Conservation (phyloP, 768 basidiomycete genomes). For the Boletus subcaerulescens region DNA sequence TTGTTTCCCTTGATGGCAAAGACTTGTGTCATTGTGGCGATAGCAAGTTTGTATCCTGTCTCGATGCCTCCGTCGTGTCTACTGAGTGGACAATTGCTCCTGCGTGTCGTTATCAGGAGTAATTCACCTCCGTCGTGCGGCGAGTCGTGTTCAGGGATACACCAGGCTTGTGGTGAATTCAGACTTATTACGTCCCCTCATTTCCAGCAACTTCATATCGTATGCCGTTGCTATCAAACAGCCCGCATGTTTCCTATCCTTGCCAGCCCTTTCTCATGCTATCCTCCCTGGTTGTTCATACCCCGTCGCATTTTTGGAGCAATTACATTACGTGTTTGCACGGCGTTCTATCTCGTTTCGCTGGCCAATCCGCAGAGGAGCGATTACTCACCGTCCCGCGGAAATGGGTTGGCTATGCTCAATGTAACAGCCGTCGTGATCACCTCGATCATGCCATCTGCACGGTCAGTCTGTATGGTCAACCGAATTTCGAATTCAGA, state of each 20-base stretch:
- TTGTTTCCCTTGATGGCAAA: background rate
- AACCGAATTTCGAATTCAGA: constrained; percentile 9
- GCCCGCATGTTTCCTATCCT: constrained; percentile 1
- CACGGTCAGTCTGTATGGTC: background rate
- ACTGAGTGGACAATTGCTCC: background rate
- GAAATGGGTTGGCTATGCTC: constrained; percentile 23
- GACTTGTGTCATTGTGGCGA: background rate
- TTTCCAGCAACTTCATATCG: background rate
- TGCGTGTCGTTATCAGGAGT: background rate
- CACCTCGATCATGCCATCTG: background rate
- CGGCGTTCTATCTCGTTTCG: constrained; percentile 1
- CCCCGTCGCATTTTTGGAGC: constrained; percentile 1
- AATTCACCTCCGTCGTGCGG: background rate
- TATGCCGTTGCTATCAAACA: constrained; percentile 7
- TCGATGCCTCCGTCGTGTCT: background rate
- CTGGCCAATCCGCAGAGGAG: too few species aligned
- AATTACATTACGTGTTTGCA: constrained; percentile 2
- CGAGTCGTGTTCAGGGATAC: constrained; percentile 3
- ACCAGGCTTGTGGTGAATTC: background rate
- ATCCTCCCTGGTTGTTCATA: constrained; percentile 3
- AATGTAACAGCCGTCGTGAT: constrained; percentile 1
- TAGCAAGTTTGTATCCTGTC: background rate
- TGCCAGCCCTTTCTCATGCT: constrained; percentile 5
- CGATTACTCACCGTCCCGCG: constrained; percentile 2
- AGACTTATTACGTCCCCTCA: constrained; percentile 12